These are phyloP conservation scores for Solanum corneliomulleri DNA, from an alignment of 257 asterid genomes.

Conservation along the genomic window DNA sequence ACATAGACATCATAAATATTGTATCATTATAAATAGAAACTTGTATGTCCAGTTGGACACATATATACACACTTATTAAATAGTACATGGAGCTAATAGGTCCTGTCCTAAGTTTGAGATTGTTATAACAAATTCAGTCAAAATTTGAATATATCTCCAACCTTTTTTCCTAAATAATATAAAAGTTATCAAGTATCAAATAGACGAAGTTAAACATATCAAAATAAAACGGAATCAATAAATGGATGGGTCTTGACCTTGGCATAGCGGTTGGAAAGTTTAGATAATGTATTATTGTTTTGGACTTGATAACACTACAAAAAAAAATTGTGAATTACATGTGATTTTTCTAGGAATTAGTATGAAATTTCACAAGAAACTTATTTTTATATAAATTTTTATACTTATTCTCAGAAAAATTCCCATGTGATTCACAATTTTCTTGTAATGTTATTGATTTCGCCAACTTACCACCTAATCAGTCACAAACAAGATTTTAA, in stretches of 20 bases:
- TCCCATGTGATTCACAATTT: too few relatives aligned
- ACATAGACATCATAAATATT: too few relatives aligned
- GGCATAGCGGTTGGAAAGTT: not conserved
- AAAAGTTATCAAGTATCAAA: not conserved
- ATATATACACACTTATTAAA: not conserved
- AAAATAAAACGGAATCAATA: not conserved
- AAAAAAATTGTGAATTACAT: too few relatives aligned
- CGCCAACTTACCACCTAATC: not conserved
- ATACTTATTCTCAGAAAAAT: too few relatives aligned
- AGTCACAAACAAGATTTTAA: not conserved
- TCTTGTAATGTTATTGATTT: not conserved
- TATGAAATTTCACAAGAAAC: too few relatives aligned
- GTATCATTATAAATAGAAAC: too few relatives aligned
- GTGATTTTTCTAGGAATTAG: too few relatives aligned
- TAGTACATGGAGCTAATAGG: not conserved
- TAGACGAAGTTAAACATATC: not conserved
- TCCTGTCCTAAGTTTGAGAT: not conserved
- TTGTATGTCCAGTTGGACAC: too few relatives aligned
- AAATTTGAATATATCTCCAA: too few relatives aligned
- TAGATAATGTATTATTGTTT: not conserved
- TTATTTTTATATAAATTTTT: too few relatives aligned
- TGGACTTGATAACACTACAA: not conserved
- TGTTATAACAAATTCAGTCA: too few relatives aligned
- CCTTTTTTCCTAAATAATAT: not conserved
- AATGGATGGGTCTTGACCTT: not conserved